Evolutionary conservation across 2,329 filamentous ascomycete species (phyloP), one percentile per base, ranked within the genome.

Genomic region (Fusarium sp.): DNA sequence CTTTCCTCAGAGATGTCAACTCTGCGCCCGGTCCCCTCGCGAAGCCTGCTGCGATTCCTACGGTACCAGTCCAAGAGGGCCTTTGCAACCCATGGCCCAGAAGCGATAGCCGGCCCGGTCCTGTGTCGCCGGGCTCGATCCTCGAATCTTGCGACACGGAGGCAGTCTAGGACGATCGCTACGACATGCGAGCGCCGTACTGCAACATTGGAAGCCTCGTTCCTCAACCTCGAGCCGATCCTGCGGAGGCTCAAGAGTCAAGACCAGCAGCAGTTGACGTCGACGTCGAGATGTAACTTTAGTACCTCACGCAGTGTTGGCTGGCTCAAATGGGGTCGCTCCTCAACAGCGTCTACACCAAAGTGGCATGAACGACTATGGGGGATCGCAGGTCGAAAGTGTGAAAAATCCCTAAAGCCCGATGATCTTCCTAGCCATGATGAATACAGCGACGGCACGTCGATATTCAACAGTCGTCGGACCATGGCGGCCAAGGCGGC

Each of bases 401-500:
- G 80, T 6, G 75, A 77, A 20, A 84, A 81, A 70, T 85, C 83
- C 40, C 81, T 88, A 75, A 87, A 87, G 70, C 87, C 88, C 16
- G 88, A 90, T 71, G 89, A 91, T 75, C 86, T 91, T 12, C 90
- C 91, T 67, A 84, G 74, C 78, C 86, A 72, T 81, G 90, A 83
- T 80, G 90, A 93, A 59, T 90, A 91, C 66, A 87, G 87, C 44
- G 84, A 85, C 24, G 88, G 89, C 55, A 78, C 80, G 14, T 80
- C 82, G 72, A 91, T 92, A 77, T 93, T 93, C 81, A 92, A 87
- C 78, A 87, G 92, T 59, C 92, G 92, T 46, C 89, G 94, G 46
- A 90, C 92, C 51, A 86, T 94, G 78, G 88, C 91, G 60, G 88
- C 91, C 55, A 96, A 96, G 83, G 92, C 94, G 4, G 92, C 93